These are phyloP conservation scores for Lentinula aciculospora DNA, from an alignment of 768 basidiomycete genomes.

Conservation along the genomic window DNA sequence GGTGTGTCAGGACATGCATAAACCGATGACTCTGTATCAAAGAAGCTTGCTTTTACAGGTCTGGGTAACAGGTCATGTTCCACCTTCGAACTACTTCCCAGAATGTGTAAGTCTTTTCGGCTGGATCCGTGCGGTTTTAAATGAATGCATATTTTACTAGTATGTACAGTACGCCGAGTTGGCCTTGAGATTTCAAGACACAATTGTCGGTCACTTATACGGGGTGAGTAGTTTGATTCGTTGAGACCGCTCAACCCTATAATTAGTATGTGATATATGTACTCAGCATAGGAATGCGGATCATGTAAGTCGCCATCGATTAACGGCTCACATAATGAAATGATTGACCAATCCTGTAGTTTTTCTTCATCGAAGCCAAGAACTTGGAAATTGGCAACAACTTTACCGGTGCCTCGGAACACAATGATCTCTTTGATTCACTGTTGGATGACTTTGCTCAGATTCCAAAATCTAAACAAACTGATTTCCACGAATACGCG, in stretches of 20 bases:
- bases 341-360: slow-evolving; percentile 28
- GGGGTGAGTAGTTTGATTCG: slow-evolving; percentile 47
- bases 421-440: slow-evolving; percentile 42
- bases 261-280: slow-evolving; percentile 15
- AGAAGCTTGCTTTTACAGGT: slow-evolving; percentile 27
- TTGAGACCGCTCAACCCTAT: background rate
- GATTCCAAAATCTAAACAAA: slow-evolving; percentile 48
- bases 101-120: slow-evolving; percentile 64
- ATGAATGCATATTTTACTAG: slow-evolving; percentile 22
- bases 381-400: slow-evolving; percentile 40
- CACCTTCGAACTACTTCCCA: slow-evolving; percentile 79
- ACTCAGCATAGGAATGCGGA: slow-evolving; percentile 80
- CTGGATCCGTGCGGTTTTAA: slow-evolving; percentile 1
- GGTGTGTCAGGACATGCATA: slow-evolving; percentile 33
- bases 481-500: slow-evolving; percentile 61
- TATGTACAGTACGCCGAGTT: slow-evolving; percentile 70
- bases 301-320: slow-evolving; percentile 40
- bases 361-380: slow-evolving; percentile 48
- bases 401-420: background rate
- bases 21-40: slow-evolving; percentile 2
- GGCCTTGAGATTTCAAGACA: slow-evolving; percentile 80
- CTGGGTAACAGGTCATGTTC: slow-evolving; percentile 75
- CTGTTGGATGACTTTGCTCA: slow-evolving; percentile 62
- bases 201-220: slow-evolving; percentile 66
- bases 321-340: slow-evolving; percentile 2